These are phyloP conservation scores for Hygrocybe coccinea DNA, from an alignment of 768 basidiomycete species.

Conservation along the genomic window DNA sequence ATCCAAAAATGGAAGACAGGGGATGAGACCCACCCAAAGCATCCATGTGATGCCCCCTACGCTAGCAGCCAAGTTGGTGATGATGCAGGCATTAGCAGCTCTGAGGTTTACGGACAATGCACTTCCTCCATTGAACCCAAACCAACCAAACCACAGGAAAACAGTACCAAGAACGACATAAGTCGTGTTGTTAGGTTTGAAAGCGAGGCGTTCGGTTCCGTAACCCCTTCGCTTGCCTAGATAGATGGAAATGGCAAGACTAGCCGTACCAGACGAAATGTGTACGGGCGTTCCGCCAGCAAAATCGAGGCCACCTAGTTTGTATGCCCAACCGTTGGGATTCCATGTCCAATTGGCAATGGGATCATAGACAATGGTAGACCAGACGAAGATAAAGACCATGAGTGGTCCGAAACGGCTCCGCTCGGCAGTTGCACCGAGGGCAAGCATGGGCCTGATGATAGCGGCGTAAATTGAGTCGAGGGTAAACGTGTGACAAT, in stretches of 20 bases:
- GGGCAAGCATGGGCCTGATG: slow-evolving; percentile 72
- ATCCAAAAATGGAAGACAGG: too few relatives aligned
- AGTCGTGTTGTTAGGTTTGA: slow-evolving; percentile 90
- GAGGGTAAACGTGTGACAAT: neutral
- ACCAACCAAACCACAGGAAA: slow-evolving; percentile 95
- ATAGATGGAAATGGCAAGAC: slow-evolving; percentile 84
- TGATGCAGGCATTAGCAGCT: slow-evolving; percentile 83
- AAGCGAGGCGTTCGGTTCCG: slow-evolving; percentile 84
- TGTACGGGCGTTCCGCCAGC: slow-evolving; percentile 97
- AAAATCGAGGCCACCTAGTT: slow-evolving; percentile 83
- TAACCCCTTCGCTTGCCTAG: slow-evolving; percentile 90
- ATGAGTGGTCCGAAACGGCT: slow-evolving; percentile 79
- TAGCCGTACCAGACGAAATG: slow-evolving; percentile 89
- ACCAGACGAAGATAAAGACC: slow-evolving; percentile 89
- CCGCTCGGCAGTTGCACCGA: slow-evolving; percentile 91
- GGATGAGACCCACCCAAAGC: slow-evolving; percentile 59
- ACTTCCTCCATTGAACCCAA: slow-evolving; percentile 91
- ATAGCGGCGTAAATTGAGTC: slow-evolving; percentile 11
- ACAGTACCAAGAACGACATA: slow-evolving; percentile 93
- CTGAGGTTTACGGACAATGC: slow-evolving; percentile 86
- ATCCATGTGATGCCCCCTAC: slow-evolving; percentile 93
- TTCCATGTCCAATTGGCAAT: slow-evolving; percentile 99
- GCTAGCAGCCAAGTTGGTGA: slow-evolving; percentile 87
- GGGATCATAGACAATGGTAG: slow-evolving; percentile 88
- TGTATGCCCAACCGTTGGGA: slow-evolving; percentile 64